Evolutionary conservation across 164 flowering plant genomes (phyloP).

Genomic region (Umbilicus rupestris): DNA sequence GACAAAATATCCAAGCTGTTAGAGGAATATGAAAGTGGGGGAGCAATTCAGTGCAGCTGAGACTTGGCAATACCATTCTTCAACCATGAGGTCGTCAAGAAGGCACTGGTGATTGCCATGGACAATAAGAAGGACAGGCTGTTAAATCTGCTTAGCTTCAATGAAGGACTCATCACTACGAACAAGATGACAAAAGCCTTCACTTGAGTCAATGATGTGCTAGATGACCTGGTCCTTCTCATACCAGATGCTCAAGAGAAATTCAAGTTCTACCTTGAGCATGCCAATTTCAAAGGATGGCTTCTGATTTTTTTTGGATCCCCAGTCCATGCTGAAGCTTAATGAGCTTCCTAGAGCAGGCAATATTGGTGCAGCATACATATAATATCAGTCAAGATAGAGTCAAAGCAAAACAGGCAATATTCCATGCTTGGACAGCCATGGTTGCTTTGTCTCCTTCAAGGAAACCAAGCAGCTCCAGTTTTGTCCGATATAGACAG

Average conservation of each 20-base stretch:
- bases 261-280: constrained; percentile 46
- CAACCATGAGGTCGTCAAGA: constrained; percentile 96
- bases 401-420: no score
- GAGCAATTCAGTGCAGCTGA: constrained; percentile 88
- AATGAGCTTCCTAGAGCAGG: constrained; percentile 11
- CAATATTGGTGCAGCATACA: no score
- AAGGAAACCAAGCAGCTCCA: neutral
- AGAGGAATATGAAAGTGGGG: constrained; percentile 90
- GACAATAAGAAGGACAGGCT: constrained; percentile 90
- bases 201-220: constrained; percentile 57
- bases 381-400: no score
- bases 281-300: constrained; percentile 69
- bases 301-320: constrained; percentile 40
- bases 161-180: constrained; percentile 80
- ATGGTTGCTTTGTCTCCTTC: neutral
- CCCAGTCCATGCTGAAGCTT: constrained; percentile 18
- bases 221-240: constrained; percentile 90
- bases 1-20: constrained; percentile 84
- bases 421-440: no score
- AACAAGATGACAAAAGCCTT: constrained; percentile 96
- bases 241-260: constrained; percentile 88
- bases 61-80: constrained; percentile 96
- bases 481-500: neutral
- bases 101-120: constrained; percentile 94
- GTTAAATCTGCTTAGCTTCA: constrained; percentile 76